Conservation (phyloP, 306 rosid species). For the Prunus fruticosa region DNA sequence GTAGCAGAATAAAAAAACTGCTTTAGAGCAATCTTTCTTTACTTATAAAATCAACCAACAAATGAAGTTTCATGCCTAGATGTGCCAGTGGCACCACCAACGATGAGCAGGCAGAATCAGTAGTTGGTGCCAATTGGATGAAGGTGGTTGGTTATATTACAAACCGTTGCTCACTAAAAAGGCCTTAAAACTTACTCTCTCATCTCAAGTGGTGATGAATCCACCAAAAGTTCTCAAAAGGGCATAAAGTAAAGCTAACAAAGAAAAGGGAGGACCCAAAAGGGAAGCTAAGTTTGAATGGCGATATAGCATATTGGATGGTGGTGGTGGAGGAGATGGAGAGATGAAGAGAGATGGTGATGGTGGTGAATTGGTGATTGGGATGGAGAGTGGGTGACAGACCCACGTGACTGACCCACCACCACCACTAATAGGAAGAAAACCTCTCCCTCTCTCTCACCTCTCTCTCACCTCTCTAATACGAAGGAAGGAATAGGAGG, state of each 20-base stretch:
- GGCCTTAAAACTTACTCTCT: conserved; percentile 19
- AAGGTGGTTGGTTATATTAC: background rate
- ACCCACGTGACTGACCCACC: conserved; percentile 78
- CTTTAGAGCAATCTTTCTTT: background rate
- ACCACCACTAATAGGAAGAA: conserved; percentile 23
- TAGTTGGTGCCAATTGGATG: conserved; percentile 2
- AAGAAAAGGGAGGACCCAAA: conserved; percentile 9
- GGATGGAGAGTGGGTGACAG: conserved; percentile 69
- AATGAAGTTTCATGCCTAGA: conserved; percentile 1
- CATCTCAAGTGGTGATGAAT: conserved; percentile 48
- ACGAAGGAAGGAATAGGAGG: background rate
- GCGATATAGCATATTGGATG: conserved; percentile 45
- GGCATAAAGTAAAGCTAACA: conserved; percentile 33
- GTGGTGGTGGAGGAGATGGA: conserved; percentile 14
- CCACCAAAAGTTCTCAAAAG: conserved; percentile 33
- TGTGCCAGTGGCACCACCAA: conserved; percentile 14
- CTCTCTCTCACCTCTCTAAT: background rate
- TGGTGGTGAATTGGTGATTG: conserved; percentile 18
- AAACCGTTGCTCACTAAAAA: conserved; percentile 13
- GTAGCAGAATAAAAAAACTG: too few relatives aligned
- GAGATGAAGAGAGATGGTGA: background rate
- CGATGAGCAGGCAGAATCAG: conserved; percentile 1
- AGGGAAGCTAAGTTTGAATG: conserved; percentile 34
- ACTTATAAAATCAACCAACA: background rate
- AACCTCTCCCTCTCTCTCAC: background rate